Evolutionary conservation across 345 rosid species (phyloP).

Genomic region (Punica granatum): DNA sequence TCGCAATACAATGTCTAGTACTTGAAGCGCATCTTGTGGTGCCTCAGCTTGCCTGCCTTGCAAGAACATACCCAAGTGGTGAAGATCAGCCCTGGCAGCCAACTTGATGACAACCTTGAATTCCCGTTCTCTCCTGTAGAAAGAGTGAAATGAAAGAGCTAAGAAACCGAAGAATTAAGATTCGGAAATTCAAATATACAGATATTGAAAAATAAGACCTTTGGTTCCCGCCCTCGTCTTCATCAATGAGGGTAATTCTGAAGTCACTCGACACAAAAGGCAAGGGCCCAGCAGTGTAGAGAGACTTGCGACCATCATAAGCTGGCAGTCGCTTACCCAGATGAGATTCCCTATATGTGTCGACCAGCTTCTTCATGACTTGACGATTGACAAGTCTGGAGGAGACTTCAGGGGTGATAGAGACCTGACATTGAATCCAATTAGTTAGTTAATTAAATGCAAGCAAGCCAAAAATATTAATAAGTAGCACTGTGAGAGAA

Average conservation of each 20-base stretch:
- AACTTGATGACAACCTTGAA: constrained; percentile 42
- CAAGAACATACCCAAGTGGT: constrained; percentile 42
- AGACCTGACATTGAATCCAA: constrained; percentile 22
- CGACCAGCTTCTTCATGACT: constrained; percentile 39
- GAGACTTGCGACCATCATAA: constrained; percentile 50
- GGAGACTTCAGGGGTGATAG: constrained; percentile 43
- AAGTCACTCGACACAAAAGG: constrained; percentile 44
- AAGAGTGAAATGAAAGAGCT: neutral
- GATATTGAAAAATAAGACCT: constrained; percentile 18
- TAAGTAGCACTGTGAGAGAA: neutral
- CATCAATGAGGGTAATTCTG: constrained; percentile 32
- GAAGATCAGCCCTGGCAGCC: constrained; percentile 49
- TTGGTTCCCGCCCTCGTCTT: constrained; percentile 41
- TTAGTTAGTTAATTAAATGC: neutral
- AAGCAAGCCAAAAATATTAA: neutral
- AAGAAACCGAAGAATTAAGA: neutral
- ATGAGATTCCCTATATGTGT: constrained; percentile 27
- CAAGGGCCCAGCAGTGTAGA: constrained; percentile 49
- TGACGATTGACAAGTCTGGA: constrained; percentile 43
- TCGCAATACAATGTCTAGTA: constrained; percentile 50
- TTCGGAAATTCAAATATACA: neutral
- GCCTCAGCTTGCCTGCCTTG: constrained; percentile 44
- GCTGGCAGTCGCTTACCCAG: constrained; percentile 46
- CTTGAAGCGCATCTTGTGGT: constrained; percentile 55
- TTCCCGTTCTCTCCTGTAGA: constrained; percentile 38